A percentile compares a stretch with the other conserved stretches of the same genome.
These are phyloP conservation scores for Leishmania arabica DNA, from an alignment of 208 protist species.

Conservation along the genomic window DNA sequence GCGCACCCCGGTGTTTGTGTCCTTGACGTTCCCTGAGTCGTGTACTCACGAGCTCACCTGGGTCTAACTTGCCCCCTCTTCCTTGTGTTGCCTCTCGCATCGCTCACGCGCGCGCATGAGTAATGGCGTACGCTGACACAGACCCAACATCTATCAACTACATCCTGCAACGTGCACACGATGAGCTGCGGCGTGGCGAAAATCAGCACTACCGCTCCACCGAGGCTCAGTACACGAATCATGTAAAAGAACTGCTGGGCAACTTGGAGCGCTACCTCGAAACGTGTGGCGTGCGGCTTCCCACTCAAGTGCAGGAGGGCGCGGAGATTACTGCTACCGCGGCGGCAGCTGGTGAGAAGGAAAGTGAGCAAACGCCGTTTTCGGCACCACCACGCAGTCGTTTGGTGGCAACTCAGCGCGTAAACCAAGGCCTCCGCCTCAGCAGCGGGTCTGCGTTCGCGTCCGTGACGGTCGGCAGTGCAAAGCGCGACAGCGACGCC, in stretches of 20 bases:
- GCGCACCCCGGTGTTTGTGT: neutral
- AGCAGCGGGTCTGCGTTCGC: neutral
- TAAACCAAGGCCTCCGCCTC: neutral
- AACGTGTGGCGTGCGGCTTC: conserved; percentile 29
- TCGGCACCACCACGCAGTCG: neutral
- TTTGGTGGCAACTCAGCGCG: neutral
- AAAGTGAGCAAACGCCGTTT: neutral
- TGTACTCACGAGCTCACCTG: neutral
- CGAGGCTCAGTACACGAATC: conserved; percentile 22
- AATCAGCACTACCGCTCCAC: conserved; percentile 23
- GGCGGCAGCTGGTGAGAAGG: conserved; percentile 2
- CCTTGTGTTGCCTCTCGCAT: neutral
- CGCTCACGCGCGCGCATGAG: neutral
- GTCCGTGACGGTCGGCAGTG: neutral
- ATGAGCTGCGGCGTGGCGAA: conserved; percentile 29
- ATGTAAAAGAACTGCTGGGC: conserved; percentile 27
- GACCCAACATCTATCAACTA: conserved; percentile 36
- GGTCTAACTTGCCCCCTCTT: neutral
- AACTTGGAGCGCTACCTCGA: conserved; percentile 41
- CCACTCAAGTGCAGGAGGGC: conserved; percentile 16
- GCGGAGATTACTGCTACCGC: conserved; percentile 4
- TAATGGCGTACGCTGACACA: conserved; percentile 23
- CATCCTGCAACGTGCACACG: conserved; percentile 25
- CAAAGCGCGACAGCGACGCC: neutral
- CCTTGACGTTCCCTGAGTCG: neutral